Percentiles rank a stretch among this genome's conserved stretches.
Conservation (phyloP, 2,329 filamentous ascomycete species). For the Fusarium sambucinum region DNA sequence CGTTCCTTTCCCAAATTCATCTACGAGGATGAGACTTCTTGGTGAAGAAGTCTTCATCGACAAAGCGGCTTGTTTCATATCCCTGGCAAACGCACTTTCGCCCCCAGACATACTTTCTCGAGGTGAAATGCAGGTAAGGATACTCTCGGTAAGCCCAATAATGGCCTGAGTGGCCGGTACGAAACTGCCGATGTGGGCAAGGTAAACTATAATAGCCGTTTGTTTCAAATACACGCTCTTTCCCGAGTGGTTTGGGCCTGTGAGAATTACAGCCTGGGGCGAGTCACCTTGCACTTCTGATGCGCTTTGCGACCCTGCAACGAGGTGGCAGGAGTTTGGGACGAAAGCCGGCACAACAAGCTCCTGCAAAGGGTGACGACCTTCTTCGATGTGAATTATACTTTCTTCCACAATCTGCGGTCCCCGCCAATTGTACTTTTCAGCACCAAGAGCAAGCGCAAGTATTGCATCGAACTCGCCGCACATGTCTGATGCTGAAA, state of each 20-base stretch:
- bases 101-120: constrained; percentile 70
- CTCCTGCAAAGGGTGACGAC: constrained; percentile 89
- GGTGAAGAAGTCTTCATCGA: constrained; percentile 79
- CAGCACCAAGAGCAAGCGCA: constrained; percentile 82
- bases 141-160: constrained; percentile 92
- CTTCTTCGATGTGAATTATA: constrained; percentile 78
- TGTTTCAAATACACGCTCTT: constrained; percentile 98
- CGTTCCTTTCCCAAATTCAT: constrained; percentile 85
- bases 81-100: constrained; percentile 77
- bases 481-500: constrained; percentile 79
- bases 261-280: constrained; percentile 79
- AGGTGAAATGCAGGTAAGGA: constrained; percentile 86
- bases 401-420: constrained; percentile 79
- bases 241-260: constrained; percentile 95
- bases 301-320: constrained; percentile 65
- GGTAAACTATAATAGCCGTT: constrained; percentile 87
- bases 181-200: constrained; percentile 93
- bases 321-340: constrained; percentile 80
- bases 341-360: constrained; percentile 84
- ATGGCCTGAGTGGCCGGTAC: constrained; percentile 82
- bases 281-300: constrained; percentile 5
- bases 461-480: constrained; percentile 89
- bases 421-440: constrained; percentile 75
- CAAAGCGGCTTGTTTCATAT: constrained; percentile 87
- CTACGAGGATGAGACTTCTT: constrained; percentile 85